phyloP scores from a whole-genome alignment of 768 basidiomycete genomes.

The Mycena metata region DNA sequence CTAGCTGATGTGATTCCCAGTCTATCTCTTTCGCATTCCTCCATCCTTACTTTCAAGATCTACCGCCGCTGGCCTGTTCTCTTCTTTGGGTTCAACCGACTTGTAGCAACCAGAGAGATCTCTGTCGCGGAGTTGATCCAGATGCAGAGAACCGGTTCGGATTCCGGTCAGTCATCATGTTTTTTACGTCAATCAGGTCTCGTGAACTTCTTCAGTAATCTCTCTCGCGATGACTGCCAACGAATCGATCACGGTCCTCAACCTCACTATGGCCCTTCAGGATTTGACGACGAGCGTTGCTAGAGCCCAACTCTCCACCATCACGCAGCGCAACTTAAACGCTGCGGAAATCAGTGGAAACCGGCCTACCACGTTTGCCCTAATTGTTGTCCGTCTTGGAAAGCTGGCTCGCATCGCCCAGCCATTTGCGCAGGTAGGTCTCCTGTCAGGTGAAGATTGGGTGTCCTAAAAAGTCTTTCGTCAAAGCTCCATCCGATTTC shows the following conservation, averaged over 20 bases:
- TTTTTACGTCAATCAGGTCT: not conserved
- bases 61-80: not conserved
- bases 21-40: not conserved
- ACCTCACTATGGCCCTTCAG: not conserved
- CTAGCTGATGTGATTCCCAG: not conserved
- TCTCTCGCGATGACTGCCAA: not conserved
- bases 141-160: not conserved
- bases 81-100: not conserved
- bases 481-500: not conserved
- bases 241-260: not conserved
- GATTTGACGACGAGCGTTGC: not conserved
- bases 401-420: not conserved
- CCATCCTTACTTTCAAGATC: not conserved
- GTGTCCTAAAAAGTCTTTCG: not conserved
- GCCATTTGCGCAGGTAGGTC: conserved; percentile 1
- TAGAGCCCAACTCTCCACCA: too few relatives aligned
- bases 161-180: not conserved
- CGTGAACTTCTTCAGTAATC: not conserved
- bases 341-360: too few relatives aligned
- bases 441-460: not conserved
- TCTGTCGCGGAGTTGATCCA: not conserved
- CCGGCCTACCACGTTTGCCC: not conserved
- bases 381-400: not conserved
- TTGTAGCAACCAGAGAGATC: not conserved
- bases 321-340: too few relatives aligned